Evolutionary conservation across 2,329 filamentous ascomycete species (phyloP).

Genomic region (Stemphylium vesicarium): DNA sequence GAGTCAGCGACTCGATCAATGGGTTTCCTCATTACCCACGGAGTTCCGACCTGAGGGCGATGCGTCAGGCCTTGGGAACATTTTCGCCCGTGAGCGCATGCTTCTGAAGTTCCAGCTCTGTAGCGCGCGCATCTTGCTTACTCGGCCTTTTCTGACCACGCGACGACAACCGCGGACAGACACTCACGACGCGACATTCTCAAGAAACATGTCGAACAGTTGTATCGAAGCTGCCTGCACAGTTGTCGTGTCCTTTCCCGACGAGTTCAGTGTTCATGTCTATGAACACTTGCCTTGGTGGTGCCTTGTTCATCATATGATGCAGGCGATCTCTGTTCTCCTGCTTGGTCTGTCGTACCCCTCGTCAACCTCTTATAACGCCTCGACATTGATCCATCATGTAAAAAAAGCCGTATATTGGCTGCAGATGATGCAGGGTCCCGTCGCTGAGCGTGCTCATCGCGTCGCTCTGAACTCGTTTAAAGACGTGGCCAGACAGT

Average conservation of each 20-base stretch:
- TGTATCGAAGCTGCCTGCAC: conserved; percentile 49
- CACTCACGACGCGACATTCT: conserved; percentile 31
- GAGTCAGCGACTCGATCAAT: conserved; percentile 42
- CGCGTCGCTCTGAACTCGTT: conserved; percentile 27
- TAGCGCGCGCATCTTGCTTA: conserved; percentile 50
- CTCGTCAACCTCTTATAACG: conserved; percentile 26
- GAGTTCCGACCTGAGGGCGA: conserved; percentile 38
- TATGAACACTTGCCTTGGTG: conserved; percentile 51
- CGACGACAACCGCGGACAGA: conserved; percentile 29
- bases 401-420: conserved; percentile 43
- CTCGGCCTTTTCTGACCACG: conserved; percentile 46
- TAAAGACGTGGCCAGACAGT: conserved; percentile 25
- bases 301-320: conserved; percentile 49
- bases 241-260: conserved; percentile 45
- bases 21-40: conserved; percentile 39
- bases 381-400: conserved; percentile 27
- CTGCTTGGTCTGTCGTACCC: conserved; percentile 47
- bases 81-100: conserved; percentile 35
- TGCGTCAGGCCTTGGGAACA: background rate
- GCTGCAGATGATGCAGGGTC: conserved; percentile 43
- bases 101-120: conserved; percentile 45
- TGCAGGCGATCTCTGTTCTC: conserved; percentile 50
- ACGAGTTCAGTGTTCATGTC: conserved; percentile 36
- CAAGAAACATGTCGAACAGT: conserved; percentile 38
- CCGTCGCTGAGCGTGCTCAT: conserved; percentile 34